phyloP scores from a whole-genome alignment of 495 filamentous ascomycete genomes.

The Venustampulla echinocandica region DNA sequence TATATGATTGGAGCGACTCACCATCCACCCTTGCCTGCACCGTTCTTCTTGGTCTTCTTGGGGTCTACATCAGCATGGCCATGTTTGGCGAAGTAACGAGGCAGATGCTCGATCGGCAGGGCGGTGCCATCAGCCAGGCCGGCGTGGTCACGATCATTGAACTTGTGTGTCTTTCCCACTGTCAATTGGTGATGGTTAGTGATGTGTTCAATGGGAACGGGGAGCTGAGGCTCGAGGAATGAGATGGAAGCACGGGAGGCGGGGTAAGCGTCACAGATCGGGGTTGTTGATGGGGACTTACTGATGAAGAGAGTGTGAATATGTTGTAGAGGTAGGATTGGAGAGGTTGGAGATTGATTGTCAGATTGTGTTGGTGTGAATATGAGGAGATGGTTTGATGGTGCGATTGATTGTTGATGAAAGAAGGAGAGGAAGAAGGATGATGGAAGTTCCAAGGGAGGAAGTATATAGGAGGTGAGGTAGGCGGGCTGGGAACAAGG shows the following conservation, averaged over 20 bases:
- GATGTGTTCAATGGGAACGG: conserved; percentile 32
- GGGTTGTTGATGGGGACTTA: conserved; percentile 15
- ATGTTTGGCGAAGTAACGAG: conserved; percentile 85
- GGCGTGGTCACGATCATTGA: conserved; percentile 78
- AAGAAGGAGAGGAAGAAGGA: background rate
- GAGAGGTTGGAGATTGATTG: background rate
- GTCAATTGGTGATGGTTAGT: conserved; percentile 64
- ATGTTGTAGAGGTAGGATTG: conserved; percentile 1
- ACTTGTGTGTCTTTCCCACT: conserved; percentile 58
- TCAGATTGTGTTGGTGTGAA: background rate
- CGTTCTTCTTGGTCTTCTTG: conserved; percentile 94
- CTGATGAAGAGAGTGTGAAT: conserved; percentile 14
- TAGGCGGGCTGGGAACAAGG: background rate
- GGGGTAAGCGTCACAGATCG: background rate
- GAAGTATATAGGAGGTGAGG: conserved; percentile 1
- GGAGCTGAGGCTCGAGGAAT: conserved; percentile 8
- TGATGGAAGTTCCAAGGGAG: background rate
- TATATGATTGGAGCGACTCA: conserved; percentile 35
- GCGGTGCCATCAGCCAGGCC: conserved; percentile 56
- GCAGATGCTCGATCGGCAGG: conserved; percentile 46
- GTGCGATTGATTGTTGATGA: conserved; percentile 1
- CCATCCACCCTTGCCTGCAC: conserved; percentile 90
- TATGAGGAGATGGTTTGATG: background rate
- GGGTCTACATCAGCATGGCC: conserved; percentile 76
- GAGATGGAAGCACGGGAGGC: conserved; percentile 3